Conservation (phyloP, 1,284 basidiomycete genomes). For the Coniferiporia sulphurascens region DNA sequence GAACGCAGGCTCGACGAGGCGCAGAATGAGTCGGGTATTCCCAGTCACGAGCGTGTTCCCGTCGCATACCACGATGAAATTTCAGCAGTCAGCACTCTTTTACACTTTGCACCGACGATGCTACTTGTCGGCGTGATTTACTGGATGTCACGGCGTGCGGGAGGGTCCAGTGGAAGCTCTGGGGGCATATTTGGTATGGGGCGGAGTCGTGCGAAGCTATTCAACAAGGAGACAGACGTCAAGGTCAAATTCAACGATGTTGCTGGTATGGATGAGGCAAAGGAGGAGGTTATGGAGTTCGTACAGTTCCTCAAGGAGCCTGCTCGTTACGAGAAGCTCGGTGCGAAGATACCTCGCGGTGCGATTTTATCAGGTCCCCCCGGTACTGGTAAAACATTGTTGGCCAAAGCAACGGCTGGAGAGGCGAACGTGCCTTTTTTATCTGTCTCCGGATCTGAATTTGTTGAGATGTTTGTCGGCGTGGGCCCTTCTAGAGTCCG, state of each 20-base stretch:
- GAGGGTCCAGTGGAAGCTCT: constrained; percentile 57
- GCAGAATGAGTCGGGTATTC: constrained; percentile 89
- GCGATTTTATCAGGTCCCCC: constrained; percentile 98
- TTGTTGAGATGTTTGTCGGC: constrained; percentile 99
- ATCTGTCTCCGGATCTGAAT: constrained; percentile 97
- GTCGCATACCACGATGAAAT: constrained; percentile 97
- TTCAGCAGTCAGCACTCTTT: constrained; percentile 74
- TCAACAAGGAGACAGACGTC: constrained; percentile 97
- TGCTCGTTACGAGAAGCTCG: constrained; percentile 89
- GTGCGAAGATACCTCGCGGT: constrained; percentile 97
- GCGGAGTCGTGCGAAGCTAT: constrained; percentile 92
- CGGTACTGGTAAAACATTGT: constrained; percentile 96
- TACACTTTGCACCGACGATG: constrained; percentile 93
- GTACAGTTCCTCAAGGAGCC: constrained; percentile 99
- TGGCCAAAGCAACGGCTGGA: constrained; percentile 97
- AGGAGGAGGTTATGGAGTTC: constrained; percentile 99
- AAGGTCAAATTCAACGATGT: constrained; percentile 94
- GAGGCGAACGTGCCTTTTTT: constrained; percentile 98
- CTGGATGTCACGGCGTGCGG: constrained; percentile 83
- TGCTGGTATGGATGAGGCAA: constrained; percentile 99
- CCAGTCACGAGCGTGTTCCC: constrained; percentile 89
- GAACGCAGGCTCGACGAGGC: constrained; percentile 93
- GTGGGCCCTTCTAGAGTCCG: constrained; percentile 97
- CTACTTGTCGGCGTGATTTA: constrained; percentile 88
- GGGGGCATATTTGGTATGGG: constrained; percentile 98